A percentile compares a stretch with the other conserved stretches of the same genome.
phyloP scores from a whole-genome alignment of 2,329 filamentous ascomycete genomes.

The Monilinia fructigena region DNA sequence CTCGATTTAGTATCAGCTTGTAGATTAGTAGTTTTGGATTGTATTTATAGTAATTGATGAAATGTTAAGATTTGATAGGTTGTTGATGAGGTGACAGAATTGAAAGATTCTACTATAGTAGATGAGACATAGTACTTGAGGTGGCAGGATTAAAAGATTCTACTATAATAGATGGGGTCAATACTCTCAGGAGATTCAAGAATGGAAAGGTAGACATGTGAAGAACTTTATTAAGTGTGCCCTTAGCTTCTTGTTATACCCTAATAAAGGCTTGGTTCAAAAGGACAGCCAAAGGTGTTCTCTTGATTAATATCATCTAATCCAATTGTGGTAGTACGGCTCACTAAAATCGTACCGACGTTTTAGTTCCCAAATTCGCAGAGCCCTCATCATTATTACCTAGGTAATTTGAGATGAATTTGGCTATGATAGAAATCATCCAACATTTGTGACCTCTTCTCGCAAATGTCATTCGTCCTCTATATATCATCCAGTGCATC shows the following conservation, averaged over 20 bases:
- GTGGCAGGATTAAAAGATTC: neutral
- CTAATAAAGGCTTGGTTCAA: neutral
- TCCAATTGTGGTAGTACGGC: neutral
- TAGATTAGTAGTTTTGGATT: neutral
- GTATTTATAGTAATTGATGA: neutral
- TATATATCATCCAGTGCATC: neutral
- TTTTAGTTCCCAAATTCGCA: neutral
- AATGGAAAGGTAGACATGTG: neutral
- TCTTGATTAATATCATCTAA: neutral
- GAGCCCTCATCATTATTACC: neutral
- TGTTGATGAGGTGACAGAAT: neutral
- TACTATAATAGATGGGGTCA: neutral
- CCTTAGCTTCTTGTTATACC: neutral
- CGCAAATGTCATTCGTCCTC: neutral
- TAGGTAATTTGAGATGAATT: neutral
- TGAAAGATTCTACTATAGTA: neutral
- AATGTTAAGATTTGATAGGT: no score
- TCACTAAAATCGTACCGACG: constrained; percentile 4
- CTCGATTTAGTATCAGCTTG: neutral
- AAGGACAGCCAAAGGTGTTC: neutral
- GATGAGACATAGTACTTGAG: neutral
- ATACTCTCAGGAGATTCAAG: neutral
- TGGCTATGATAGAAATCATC: neutral
- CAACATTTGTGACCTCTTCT: neutral
- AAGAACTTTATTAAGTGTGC: neutral